phyloP scores from a whole-genome alignment of 306 rosid species.

The Rubus idaeus region DNA sequence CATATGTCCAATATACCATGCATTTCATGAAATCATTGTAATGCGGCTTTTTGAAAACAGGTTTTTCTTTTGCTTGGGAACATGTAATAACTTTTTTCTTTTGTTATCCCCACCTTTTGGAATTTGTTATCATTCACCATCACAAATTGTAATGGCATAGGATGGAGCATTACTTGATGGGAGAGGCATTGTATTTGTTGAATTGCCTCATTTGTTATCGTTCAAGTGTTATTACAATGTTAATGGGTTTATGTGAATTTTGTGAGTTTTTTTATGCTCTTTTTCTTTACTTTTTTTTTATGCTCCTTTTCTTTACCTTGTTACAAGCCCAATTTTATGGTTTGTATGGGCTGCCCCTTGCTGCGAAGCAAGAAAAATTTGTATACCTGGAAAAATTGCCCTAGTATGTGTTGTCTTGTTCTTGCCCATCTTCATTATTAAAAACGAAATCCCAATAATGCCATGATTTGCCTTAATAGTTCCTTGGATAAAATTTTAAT shows the following conservation, averaged over 20 bases:
- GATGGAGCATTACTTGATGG: constrained; percentile 31
- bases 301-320: neutral
- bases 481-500: too few species aligned
- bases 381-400: too few species aligned
- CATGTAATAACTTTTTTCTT: constrained; percentile 33
- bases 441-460: too few species aligned
- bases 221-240: neutral
- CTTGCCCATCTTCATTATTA: neutral
- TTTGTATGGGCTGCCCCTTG: neutral
- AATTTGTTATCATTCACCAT: constrained; percentile 28
- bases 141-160: constrained; percentile 34
- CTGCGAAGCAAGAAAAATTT: neutral
- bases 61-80: constrained; percentile 32
- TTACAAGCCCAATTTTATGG: neutral
- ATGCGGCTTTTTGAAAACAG: constrained; percentile 10
- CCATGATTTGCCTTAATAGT: neutral
- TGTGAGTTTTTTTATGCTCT: neutral
- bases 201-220: constrained; percentile 19
- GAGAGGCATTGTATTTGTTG: constrained; percentile 25
- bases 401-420: neutral
- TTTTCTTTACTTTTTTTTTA: neutral
- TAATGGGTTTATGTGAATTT: neutral
- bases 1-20: constrained; percentile 40
- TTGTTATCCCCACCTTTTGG: constrained; percentile 27
- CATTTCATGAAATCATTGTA: constrained; percentile 50